These are phyloP conservation scores for Phytopythium sindhum DNA, from an alignment of 352 stramenopile species.

Conservation along the genomic window DNA sequence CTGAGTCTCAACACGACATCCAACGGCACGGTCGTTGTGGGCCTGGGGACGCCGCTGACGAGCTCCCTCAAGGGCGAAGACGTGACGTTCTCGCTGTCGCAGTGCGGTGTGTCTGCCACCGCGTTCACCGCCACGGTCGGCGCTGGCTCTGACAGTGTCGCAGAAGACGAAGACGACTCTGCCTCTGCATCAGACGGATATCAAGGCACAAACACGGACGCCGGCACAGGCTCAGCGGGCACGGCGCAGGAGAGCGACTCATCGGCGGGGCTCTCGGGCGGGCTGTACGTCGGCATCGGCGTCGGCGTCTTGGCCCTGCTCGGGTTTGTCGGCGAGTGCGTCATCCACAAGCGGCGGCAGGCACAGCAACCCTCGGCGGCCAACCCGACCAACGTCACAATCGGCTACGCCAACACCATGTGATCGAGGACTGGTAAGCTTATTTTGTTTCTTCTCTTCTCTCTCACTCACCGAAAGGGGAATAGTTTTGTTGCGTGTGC, in stretches of 20 bases:
- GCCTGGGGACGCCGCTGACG: constrained; percentile 30
- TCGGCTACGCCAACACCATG: constrained; percentile 9
- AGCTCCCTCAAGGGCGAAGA: constrained; percentile 23
- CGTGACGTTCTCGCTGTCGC: constrained; percentile 41
- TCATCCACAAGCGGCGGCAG: constrained; percentile 67
- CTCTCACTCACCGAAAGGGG: background rate
- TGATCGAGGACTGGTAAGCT: constrained; percentile 2
- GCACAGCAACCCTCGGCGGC: constrained; percentile 1
- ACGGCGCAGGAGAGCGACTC: constrained; percentile 37
- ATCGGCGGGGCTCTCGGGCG: constrained; percentile 54
- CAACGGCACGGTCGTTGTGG: constrained; percentile 41
- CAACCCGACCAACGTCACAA: background rate
- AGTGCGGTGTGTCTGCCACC: constrained; percentile 34
- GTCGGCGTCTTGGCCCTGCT: constrained; percentile 59
- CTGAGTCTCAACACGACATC: constrained; percentile 32
- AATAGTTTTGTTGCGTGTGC: constrained; percentile 9
- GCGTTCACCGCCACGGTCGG: constrained; percentile 16
- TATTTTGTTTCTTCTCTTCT: background rate
- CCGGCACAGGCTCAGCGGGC: constrained; percentile 9
- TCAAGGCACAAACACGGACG: constrained; percentile 10
- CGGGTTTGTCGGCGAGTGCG: constrained; percentile 73
- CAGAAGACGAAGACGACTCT: constrained; percentile 17
- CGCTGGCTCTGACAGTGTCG: constrained; percentile 4
- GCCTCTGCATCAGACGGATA: constrained; percentile 14
- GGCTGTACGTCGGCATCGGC: constrained; percentile 65